These are phyloP conservation scores for Komagataella pastoris DNA, from an alignment of 805 yeast species.

Conservation along the genomic window DNA sequence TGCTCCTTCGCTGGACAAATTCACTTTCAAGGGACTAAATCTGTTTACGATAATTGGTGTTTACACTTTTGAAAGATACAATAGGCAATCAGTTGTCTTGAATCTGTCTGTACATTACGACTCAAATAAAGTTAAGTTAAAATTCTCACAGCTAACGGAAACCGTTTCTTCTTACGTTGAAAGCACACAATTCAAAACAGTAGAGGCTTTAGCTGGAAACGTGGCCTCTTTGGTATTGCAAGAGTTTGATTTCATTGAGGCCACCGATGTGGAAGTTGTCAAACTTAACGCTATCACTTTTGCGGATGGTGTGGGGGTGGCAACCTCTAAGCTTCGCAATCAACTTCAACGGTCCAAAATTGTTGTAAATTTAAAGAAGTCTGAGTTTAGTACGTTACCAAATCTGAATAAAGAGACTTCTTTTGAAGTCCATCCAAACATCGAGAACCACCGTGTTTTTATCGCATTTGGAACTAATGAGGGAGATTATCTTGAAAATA, in stretches of 20 bases:
- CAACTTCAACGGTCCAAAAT: constrained; percentile 19
- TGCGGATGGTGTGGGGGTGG: constrained; percentile 86
- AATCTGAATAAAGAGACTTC: constrained; percentile 12
- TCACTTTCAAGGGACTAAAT: constrained; percentile 35
- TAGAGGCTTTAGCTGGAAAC: constrained; percentile 76
- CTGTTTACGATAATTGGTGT: constrained; percentile 82
- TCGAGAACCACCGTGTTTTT: constrained; percentile 28
- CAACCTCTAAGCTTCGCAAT: constrained; percentile 34
- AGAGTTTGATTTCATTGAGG: constrained; percentile 2
- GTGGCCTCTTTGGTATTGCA: constrained; percentile 30
- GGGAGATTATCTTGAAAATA: constrained; percentile 59
- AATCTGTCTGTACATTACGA: constrained; percentile 32
- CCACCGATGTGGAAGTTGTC: constrained; percentile 40
- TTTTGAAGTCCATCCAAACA: neutral
- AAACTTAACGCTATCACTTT: constrained; percentile 84
- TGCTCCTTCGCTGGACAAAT: constrained; percentile 2
- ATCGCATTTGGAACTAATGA: constrained; percentile 85
- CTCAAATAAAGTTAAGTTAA: constrained; percentile 18
- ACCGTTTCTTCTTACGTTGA: constrained; percentile 50
- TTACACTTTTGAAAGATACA: constrained; percentile 77
- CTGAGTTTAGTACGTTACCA: constrained; percentile 10
- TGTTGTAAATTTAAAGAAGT: constrained; percentile 5
- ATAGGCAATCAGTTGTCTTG: constrained; percentile 60
- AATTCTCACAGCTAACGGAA: constrained; percentile 28
- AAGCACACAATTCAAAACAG: constrained; percentile 73